A percentile compares a stretch with the other conserved stretches of the same genome.
Evolutionary conservation across 441 rosid species (phyloP).

Genomic region (Jatropha podagrica): DNA sequence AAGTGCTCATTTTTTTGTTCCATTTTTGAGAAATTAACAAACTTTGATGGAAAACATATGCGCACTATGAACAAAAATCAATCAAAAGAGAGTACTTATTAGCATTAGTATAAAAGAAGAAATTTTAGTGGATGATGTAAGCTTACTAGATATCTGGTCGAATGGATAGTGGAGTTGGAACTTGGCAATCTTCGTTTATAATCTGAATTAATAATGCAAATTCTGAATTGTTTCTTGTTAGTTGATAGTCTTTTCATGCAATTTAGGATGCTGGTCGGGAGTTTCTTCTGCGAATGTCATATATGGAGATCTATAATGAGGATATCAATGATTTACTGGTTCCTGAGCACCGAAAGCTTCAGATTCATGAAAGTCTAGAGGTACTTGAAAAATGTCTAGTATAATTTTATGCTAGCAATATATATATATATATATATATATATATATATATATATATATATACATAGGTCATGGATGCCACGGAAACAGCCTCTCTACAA

Average conservation of each 20-base stretch:
- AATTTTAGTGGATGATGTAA: neutral
- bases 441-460: too few relatives aligned
- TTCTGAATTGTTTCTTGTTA: neutral
- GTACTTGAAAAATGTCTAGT: slow-evolving; percentile 31
- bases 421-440: too few relatives aligned
- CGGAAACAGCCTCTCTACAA: too few relatives aligned
- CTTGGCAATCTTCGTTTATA: neutral
- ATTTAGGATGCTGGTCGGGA: slow-evolving; percentile 72
- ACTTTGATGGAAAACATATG: neutral
- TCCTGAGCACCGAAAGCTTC: slow-evolving; percentile 91
- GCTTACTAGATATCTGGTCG: neutral
- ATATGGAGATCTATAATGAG: slow-evolving; percentile 94
- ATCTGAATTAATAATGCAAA: neutral
- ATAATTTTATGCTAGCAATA: neutral
- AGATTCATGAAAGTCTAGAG: slow-evolving; percentile 90
- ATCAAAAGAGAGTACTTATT: neutral
- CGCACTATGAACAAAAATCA: neutral
- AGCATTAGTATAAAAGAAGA: too few relatives aligned
- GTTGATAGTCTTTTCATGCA: neutral
- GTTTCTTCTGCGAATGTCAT: slow-evolving; percentile 92
- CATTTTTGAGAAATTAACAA: neutral
- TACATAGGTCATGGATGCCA: too few relatives aligned
- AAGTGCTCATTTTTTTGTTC: neutral
- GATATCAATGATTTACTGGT: slow-evolving; percentile 88
- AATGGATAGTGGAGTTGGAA: neutral